Base-by-base conservation (phyloP, 2,329 filamentous ascomycete species). In the Fusarium sarcochroum region DNA sequence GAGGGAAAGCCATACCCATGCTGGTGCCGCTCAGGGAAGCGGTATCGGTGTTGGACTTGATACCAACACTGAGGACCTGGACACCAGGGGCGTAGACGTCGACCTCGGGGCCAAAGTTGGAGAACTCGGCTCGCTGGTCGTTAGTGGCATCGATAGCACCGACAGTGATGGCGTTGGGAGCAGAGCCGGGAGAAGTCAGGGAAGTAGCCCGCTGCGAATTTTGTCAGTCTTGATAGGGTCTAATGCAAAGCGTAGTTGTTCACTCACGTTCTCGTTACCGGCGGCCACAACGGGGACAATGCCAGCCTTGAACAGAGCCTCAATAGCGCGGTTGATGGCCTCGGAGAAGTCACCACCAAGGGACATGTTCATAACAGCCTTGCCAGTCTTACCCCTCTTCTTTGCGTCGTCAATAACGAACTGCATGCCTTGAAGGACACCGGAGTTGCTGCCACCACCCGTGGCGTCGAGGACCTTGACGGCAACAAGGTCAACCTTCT, bases 321-420 rank as follows among this genome's bases (percentile, higher is more conserved):
- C 76, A 60, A 89, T 84, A 71, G 86, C 86, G n/a, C 79, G 75
- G 80, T 90, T 89, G 76, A 88, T 76, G 23, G 86, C 83, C 3
- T 71, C 61, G 9, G 85, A 88, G 41, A 69, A 73, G 58, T 78
- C 76, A 27, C 86, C 86, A 59, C 86, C 86, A 20, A 90, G 82
- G 6, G 87, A 89, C 86, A 90, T 87, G 82, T 89, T 90, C 82
- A 90, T 85, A 70, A 90, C 84, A 57, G 85, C 82, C 73, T 86
- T 87, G 73, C 86, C 85, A n/a, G 66, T 60, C 34, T 83, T 76
- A 21, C 80, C 79, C 64, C 78, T 79, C 35, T 75, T 55, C 41
- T 74, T 68, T 40, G 80, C 86, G 65, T 87, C 82, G n/a, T 82
- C 66, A 44, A 82, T 80, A 44, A 88, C 81, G 64, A 73, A 90